These are phyloP conservation scores for Cyphellophora europaea DNA, from an alignment of 2,329 filamentous ascomycete species.

Conservation along the genomic window DNA sequence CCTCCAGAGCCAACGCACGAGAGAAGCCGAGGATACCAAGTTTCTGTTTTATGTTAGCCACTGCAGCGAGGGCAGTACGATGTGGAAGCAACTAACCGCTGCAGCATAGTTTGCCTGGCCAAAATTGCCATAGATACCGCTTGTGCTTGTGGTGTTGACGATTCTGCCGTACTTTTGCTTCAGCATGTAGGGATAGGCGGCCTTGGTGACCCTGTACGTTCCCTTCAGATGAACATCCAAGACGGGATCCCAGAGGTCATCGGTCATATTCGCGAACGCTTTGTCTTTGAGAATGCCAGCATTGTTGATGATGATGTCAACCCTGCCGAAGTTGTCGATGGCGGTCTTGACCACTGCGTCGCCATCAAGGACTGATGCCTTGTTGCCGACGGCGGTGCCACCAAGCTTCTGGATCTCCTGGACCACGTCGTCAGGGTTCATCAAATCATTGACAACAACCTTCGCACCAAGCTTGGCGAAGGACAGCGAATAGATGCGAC, in stretches of 20 bases:
- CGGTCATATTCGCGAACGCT: constrained; percentile 96
- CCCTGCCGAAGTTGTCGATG: constrained; percentile 84
- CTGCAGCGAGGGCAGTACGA: constrained; percentile 21
- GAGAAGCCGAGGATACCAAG: constrained; percentile 91
- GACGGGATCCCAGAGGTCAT: constrained; percentile 85
- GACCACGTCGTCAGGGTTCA: constrained; percentile 82
- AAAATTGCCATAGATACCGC: constrained; percentile 98
- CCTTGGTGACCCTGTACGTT: constrained; percentile 95
- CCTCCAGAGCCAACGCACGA: constrained; percentile 83
- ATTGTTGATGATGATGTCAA: constrained; percentile 97
- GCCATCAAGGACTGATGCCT: constrained; percentile 87
- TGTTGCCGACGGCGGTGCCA: constrained; percentile 84
- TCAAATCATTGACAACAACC: constrained; percentile 92
- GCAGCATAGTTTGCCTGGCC: constrained; percentile 97
- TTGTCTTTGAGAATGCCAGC: constrained; percentile 96
- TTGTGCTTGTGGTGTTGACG: constrained; percentile 93
- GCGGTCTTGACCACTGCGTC: constrained; percentile 85
- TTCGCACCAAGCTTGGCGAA: constrained; percentile 77
- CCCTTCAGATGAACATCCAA: constrained; percentile 86
- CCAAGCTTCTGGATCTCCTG: constrained; percentile 84
- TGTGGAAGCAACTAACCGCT: constrained; percentile 50
- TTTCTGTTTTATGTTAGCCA: constrained; percentile 46
- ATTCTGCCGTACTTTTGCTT: constrained; percentile 98
- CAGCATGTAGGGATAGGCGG: constrained; percentile 92
- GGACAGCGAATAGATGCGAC: constrained; percentile 78